Evolutionary conservation across 441 rosid genomes (phyloP), one percentile per base, ranked within the genome.

Genomic region (Lepidium campestre): DNA sequence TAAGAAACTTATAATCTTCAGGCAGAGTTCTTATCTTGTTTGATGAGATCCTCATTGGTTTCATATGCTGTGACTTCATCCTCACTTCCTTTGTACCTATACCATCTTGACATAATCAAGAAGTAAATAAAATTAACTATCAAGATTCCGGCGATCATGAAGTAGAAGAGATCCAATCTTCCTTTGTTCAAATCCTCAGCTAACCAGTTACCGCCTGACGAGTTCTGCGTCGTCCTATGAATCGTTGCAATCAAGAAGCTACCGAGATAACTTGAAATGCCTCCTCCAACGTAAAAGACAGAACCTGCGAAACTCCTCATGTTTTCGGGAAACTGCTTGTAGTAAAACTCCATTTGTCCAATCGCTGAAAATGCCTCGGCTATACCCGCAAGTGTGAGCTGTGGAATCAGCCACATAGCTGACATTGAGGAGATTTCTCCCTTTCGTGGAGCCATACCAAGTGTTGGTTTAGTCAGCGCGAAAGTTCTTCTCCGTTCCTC

Each of bases 261-360:
- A 57, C 85, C 86, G 3, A 87, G 35, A 66, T 86, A 90, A 62
- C 84, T 85, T 10, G 90, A 77, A 8, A 73, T 81, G 18, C 94
- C 92, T 25, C 41, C 9, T 20, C 88, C 90, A 3, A 90, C 87
- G 10, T 74, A 86, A 58, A 55, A 84, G 39, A 90, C 64, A 3
- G 94, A 83, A 49, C 97, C 94, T 1, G 84, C 96, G 18, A 89
- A 77, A 77, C 90, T 89, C 69, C 87, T 87, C 96, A 89, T 89
- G 77, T 89, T 85, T 75, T 89, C 96, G 0, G 91, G 96, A 56
- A 89, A 86, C 62, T 85, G 96, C 83, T 85, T 89, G 83, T 85
- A 89, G 74, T 82, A 87, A 66, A 89, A 87, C 65, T 89, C 96
- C 17, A 82, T 64, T 56, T 74, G 86, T 45, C 92, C 97, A 3